Evolutionary conservation across 768 basidiomycete species (phyloP), one percentile per base, ranked within the genome.

Genomic region (Leccinum boreale): DNA sequence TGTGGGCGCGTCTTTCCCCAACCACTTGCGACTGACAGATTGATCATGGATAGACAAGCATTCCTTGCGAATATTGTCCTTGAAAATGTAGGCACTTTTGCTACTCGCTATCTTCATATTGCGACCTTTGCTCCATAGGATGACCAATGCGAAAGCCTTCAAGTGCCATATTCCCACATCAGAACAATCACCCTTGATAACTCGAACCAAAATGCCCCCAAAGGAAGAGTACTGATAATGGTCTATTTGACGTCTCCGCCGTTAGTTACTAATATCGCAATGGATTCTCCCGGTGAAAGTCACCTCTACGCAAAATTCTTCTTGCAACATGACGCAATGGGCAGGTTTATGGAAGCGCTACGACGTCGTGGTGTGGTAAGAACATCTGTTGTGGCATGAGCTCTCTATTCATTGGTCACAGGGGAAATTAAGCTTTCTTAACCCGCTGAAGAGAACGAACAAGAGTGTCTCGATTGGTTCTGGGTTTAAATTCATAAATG

Each of bases 81-180:
- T 29, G 62, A 63, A 39, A 61, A 66, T 50, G 69, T 66, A 55
- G 5, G 66, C 11, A 21, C 49, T 15, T 0, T 53, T 23, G 19
- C 21, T 14, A 12, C 23, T 39, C 15, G 44, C 45, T 33, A 28
- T 49, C 23, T 44, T 56, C 23, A 23, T 52, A 39, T 66, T 36
- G 53, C 17, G n/a, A n/a, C 48, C 15, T 47, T 12, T 62, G 21
- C 58, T 57, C 23, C 10, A 53, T 52, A 79, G 84, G 79, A 75
- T 17, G 82, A 80, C 57, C 65, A 72, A 46, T 75, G 80, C 46
- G 85, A 86, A 42, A 83, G 81, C 4, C 69, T 86, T 21, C 74
- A 77, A 52, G 69, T 83, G 3, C 70, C 73, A 4, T 85, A 80
- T 65, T 24, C 61, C 71, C 48, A 66, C 67, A n/a, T 68, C 57